A percentile compares a stretch with the other conserved stretches of the same genome.
phyloP scores from a whole-genome alignment of 2,329 filamentous ascomycete genomes.

The Diaporthe capsici region DNA sequence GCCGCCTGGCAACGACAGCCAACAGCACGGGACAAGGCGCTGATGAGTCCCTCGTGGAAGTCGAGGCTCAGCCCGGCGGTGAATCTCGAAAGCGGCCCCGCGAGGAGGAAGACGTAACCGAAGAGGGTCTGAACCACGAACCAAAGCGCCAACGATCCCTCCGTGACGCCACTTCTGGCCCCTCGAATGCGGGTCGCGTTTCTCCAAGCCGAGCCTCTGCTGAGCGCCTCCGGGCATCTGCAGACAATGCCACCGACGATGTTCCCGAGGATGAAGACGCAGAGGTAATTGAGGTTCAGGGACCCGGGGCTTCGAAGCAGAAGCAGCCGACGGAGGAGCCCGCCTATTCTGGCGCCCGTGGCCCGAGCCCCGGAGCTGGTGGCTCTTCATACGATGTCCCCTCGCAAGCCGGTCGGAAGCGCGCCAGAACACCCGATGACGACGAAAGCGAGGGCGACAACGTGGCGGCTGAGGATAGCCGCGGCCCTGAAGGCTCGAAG shows the following conservation, averaged over 20 bases:
- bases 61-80: background rate
- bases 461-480: background rate
- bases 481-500: background rate
- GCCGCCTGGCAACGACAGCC: background rate
- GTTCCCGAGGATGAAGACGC: background rate
- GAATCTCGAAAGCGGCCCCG: background rate
- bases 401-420: background rate
- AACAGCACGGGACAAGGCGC: no score
- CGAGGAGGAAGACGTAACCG: background rate
- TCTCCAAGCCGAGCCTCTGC: background rate
- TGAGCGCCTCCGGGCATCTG: background rate
- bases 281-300: background rate
- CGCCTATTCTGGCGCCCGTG: no score
- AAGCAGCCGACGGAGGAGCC: background rate
- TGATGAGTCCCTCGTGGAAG: fast-evolving
- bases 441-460: background rate
- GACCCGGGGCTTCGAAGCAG: background rate
- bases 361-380: background rate
- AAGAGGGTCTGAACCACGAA: background rate
- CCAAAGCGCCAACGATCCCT: background rate
- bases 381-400: background rate
- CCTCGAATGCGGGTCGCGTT: background rate
- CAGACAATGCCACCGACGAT: background rate
- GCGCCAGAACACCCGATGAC: background rate
- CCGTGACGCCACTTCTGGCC: background rate